Evolutionary conservation across 2,329 filamentous ascomycete species (phyloP), one percentile per base, ranked within the genome.

Genomic region (Exserohilum turcica): DNA sequence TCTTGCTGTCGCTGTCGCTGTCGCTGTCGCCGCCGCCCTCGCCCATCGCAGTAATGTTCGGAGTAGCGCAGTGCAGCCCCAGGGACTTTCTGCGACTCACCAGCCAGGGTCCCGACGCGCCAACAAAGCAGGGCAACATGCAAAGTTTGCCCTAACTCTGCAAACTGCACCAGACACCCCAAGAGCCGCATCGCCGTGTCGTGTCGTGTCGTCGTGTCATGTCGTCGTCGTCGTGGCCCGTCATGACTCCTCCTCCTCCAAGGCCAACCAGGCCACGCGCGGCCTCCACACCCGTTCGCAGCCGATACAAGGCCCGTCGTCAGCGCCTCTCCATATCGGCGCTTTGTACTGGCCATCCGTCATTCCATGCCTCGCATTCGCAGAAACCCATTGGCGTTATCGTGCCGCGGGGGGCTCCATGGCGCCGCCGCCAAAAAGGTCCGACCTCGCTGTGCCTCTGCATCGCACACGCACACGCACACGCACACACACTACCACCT

Each of bases 321-420:
- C 57, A 51, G 54, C 52, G 18, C 37, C 40, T 32, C 19, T 59
- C 54, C 27, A 29, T 13, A 50, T 44, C 51, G 51, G 51, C 51
- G 50, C 47, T 29, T 45, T 48, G 46, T 45, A 37, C 31, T 44
- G 43, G 27, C 60, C 64, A 65, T 61, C 55, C 61, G 56, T 45
- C 62, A 56, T 61, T 58, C 66, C 70, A 70, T 67, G 61, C 62
- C 46, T 61, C 48, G 52, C 62, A 46, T 29, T 49, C 63, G 46
- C 59, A 65, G 54, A 57, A 59, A 13, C 35, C 60, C 33, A 71
- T 71, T 71, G 70, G 70, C 57, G 63, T 71, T 70, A 66, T 70
- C 67, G 54, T 33, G 54, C 60, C 46, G 66, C 64, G 67, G 64
- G 65, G 65, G 9, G 10, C 31, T 64, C 38, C 39, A 45, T 43